phyloP scores from a whole-genome alignment of 306 rosid genomes.

The Cucumis melo region DNA sequence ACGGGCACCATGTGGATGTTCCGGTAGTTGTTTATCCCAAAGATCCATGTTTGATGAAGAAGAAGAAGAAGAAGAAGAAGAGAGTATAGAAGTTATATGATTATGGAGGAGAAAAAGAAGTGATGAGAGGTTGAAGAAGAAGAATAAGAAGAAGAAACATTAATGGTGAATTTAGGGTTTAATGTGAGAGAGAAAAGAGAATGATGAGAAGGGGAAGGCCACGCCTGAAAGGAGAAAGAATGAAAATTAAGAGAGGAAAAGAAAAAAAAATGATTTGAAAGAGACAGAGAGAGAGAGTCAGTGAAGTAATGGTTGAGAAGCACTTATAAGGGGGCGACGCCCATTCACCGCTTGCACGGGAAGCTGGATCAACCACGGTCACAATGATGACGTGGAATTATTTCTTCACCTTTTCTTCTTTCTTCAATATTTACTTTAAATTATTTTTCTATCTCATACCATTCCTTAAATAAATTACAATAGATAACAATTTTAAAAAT shows the following conservation, averaged over 20 bases:
- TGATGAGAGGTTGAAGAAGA: constrained; percentile 1
- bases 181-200: constrained; percentile 9
- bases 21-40: constrained; percentile 30
- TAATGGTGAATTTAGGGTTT: constrained; percentile 15
- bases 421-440: too few species aligned
- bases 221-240: constrained; percentile 33
- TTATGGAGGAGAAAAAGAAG: constrained; percentile 23
- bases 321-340: constrained; percentile 32
- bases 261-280: background rate
- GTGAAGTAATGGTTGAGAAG: constrained; percentile 11
- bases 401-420: too few species aligned
- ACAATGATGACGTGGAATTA: background rate
- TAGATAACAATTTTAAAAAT: too few species aligned
- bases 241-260: constrained; percentile 15
- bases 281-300: background rate
- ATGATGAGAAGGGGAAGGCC: constrained; percentile 79
- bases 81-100: constrained; percentile 13
- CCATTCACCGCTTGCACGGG: background rate
- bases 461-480: too few species aligned
- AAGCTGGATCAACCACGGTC: background rate
- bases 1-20: constrained; percentile 12
- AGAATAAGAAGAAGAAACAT: background rate
- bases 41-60: constrained; percentile 39
- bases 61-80: constrained; percentile 29
- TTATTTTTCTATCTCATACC: too few species aligned